A percentile compares a stretch with the other conserved stretches of the same genome.
Conservation (phyloP, 805 yeast genomes). For the Saccharomycopsis amapae region DNA sequence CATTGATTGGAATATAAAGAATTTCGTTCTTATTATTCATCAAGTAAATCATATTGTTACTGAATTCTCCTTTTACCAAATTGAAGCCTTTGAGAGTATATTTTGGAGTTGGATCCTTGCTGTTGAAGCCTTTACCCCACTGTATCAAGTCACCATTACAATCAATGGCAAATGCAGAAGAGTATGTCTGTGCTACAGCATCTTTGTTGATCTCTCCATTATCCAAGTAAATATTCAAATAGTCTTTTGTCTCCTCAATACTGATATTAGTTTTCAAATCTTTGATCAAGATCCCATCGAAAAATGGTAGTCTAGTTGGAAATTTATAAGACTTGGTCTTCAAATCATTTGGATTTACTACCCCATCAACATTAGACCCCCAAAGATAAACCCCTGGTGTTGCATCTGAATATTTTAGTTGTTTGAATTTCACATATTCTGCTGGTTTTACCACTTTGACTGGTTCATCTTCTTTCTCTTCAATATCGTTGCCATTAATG, state of each 20-base stretch:
- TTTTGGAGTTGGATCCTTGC: constrained; percentile 28
- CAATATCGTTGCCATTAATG: constrained; percentile 23
- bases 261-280: constrained; percentile 41
- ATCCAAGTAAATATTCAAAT: constrained; percentile 18
- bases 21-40: constrained; percentile 33
- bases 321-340: constrained; percentile 32
- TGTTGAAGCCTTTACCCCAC: constrained; percentile 47
- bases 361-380: constrained; percentile 45
- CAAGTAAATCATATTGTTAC: constrained; percentile 49
- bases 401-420: constrained; percentile 30
- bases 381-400: constrained; percentile 56
- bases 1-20: constrained; percentile 29
- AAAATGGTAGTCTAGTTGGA: constrained; percentile 56
- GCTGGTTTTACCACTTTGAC: constrained; percentile 22
- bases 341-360: constrained; percentile 28
- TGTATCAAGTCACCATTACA: constrained; percentile 66
- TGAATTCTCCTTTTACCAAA: constrained; percentile 37
- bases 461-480: background rate
- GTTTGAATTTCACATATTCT: constrained; percentile 25
- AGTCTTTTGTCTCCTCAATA: constrained; percentile 16
- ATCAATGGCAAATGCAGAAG: constrained; percentile 51
- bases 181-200: constrained; percentile 28
- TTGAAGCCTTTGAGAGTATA: constrained; percentile 41
- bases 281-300: constrained; percentile 52
- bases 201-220: constrained; percentile 21